phyloP scores from a whole-genome alignment of 2,329 filamentous ascomycete genomes.

The Fusarium chlamydosporum region DNA sequence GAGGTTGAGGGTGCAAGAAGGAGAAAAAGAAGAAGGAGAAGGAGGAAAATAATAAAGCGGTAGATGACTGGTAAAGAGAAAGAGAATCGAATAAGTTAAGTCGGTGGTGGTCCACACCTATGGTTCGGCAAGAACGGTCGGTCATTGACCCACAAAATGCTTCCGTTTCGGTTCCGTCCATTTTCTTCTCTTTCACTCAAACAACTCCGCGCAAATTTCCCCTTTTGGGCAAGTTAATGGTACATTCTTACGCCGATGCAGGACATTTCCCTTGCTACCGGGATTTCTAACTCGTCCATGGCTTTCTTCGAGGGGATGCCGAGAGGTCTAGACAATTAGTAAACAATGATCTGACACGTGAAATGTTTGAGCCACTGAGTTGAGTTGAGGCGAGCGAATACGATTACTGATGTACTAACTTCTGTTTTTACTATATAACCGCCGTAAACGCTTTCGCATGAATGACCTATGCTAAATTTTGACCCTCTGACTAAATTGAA shows the following conservation, averaged over 20 bases:
- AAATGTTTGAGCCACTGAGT: conserved; percentile 20
- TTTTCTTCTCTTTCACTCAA: conserved; percentile 18
- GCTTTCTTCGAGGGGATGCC: conserved; percentile 6
- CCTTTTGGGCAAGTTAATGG: conserved; percentile 34
- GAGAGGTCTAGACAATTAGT: conserved; percentile 9
- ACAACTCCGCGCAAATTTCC: conserved; percentile 37
- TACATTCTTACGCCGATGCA: conserved; percentile 30
- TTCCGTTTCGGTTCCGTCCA: conserved; percentile 45
- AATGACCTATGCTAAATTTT: not conserved
- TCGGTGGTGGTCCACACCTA: conserved; percentile 25
- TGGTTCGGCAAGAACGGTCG: conserved; percentile 47
- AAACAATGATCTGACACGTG: conserved; percentile 23
- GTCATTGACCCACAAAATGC: conserved; percentile 45
- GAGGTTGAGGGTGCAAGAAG: conserved; percentile 2
- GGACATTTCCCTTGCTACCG: conserved; percentile 7
- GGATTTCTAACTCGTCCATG: not conserved
- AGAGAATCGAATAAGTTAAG: conserved; percentile 31
- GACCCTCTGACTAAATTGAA: not conserved
- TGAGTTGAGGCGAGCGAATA: not conserved
- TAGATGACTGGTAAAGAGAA: conserved; percentile 23
- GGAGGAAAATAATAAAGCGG: conserved; percentile 32
- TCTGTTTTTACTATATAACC: not conserved
- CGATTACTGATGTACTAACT: not conserved
- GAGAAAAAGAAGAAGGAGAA: conserved; percentile 6
- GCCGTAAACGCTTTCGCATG: conserved; percentile 1